phyloP scores from a whole-genome alignment of 345 rosid genomes.

The Kandelia obovata region DNA sequence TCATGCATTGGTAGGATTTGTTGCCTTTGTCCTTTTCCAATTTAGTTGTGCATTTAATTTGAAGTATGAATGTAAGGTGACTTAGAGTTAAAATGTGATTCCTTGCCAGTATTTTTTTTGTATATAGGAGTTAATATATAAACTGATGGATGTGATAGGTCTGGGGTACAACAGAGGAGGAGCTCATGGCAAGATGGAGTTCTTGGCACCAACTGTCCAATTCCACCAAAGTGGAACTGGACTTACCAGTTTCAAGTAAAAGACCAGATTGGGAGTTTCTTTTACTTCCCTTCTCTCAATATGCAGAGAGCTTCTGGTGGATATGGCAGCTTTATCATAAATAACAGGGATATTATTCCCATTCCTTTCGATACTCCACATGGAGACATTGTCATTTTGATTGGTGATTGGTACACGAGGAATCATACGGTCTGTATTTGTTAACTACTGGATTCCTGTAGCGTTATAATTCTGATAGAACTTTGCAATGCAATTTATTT shows the following conservation, averaged over 20 bases:
- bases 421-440: slow-evolving; percentile 80
- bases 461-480: background rate
- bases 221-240: slow-evolving; percentile 99
- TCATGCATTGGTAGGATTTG: slow-evolving; percentile 68
- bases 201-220: slow-evolving; percentile 91
- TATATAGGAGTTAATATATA: background rate
- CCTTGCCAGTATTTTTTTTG: background rate
- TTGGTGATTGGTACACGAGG: slow-evolving; percentile 94
- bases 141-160: slow-evolving; percentile 40
- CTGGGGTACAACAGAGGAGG: slow-evolving; percentile 90
- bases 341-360: slow-evolving; percentile 69
- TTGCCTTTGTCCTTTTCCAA: background rate
- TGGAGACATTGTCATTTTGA: slow-evolving; percentile 68
- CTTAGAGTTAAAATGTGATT: background rate
- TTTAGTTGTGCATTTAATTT: background rate
- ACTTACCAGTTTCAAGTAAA: slow-evolving; percentile 98
- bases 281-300: slow-evolving; percentile 94
- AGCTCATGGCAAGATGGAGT: slow-evolving; percentile 99
- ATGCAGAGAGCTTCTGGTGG: slow-evolving; percentile 97
- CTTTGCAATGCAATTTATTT: background rate
- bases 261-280: slow-evolving; percentile 98
- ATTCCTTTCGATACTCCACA: slow-evolving; percentile 80
- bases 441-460: background rate
- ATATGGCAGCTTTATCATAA: slow-evolving; percentile 75
- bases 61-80: background rate